Evolutionary conservation across 2,329 filamentous ascomycete genomes (phyloP).

Genomic region (Drechslerella dactyloides): DNA sequence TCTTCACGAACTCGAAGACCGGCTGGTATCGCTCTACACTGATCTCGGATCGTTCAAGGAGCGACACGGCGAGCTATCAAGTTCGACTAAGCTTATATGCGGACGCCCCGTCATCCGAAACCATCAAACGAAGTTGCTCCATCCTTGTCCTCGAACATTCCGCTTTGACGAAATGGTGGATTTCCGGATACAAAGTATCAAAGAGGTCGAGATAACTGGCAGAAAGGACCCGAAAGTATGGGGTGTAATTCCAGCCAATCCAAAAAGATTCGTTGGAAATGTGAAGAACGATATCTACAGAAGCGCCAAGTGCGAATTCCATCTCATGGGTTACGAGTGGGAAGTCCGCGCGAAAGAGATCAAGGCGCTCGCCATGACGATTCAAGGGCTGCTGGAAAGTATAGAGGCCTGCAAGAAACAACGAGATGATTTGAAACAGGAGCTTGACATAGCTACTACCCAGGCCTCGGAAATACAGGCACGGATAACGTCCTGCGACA

Average conservation of each 20-base stretch:
- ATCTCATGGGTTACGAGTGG: constrained; percentile 11
- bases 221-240: constrained; percentile 9
- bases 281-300: constrained; percentile 10
- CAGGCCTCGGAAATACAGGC: background rate
- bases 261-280: background rate
- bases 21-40: background rate
- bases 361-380: background rate
- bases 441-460: background rate
- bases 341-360: constrained; percentile 1
- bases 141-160: background rate
- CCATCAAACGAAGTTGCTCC: background rate
- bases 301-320: constrained; percentile 10
- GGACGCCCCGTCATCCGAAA: background rate
- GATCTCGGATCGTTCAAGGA: background rate
- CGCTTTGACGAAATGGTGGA: background rate
- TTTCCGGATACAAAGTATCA: constrained; percentile 3
- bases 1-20: background rate
- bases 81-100: background rate
- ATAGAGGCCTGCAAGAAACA: background rate
- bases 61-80: background rate
- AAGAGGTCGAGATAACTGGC: background rate
- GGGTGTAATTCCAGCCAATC: background rate
- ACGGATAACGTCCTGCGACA: background rate
- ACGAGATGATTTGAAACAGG: background rate
- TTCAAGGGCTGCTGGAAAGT: background rate